Evolutionary conservation across 805 yeast genomes (phyloP).

Genomic region (Candida taoyuanica): DNA sequence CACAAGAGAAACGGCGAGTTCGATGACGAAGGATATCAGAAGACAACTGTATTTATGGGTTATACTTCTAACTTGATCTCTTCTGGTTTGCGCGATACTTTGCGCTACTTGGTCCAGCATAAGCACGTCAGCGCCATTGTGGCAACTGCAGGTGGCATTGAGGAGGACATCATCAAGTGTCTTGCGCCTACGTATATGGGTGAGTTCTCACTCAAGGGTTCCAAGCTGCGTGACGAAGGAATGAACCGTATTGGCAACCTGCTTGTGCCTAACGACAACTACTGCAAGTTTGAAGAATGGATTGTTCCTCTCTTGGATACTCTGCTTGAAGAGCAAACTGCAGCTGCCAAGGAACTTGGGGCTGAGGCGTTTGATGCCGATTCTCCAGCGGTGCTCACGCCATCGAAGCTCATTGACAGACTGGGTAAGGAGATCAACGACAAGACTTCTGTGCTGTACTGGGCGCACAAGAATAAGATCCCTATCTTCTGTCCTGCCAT

Average conservation of each 20-base stretch:
- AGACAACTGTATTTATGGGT: conserved; percentile 90
- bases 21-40: conserved; percentile 73
- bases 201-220: conserved; percentile 80
- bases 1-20: conserved; percentile 70
- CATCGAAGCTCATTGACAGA: conserved; percentile 87
- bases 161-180: conserved; percentile 95
- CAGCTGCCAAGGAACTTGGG: conserved; percentile 50
- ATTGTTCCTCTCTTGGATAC: conserved; percentile 88
- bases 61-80: conserved; percentile 95
- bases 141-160: conserved; percentile 97
- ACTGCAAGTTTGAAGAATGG: conserved; percentile 98
- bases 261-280: conserved; percentile 95
- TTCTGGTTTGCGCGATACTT: conserved; percentile 88
- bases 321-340: conserved; percentile 86
- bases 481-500: conserved; percentile 97
- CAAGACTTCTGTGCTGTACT: conserved; percentile 88
- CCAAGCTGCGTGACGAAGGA: conserved; percentile 84
- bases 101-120: conserved; percentile 85
- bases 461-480: conserved; percentile 96
- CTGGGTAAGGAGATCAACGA: conserved; percentile 93
- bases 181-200: conserved; percentile 96
- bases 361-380: conserved; percentile 57
- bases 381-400: conserved; percentile 75
- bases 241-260: conserved; percentile 97
- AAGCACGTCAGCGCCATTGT: conserved; percentile 94